Conservation (phyloP, 225 moss, liverwort and hornwort species). For the Asterella californica region DNA sequence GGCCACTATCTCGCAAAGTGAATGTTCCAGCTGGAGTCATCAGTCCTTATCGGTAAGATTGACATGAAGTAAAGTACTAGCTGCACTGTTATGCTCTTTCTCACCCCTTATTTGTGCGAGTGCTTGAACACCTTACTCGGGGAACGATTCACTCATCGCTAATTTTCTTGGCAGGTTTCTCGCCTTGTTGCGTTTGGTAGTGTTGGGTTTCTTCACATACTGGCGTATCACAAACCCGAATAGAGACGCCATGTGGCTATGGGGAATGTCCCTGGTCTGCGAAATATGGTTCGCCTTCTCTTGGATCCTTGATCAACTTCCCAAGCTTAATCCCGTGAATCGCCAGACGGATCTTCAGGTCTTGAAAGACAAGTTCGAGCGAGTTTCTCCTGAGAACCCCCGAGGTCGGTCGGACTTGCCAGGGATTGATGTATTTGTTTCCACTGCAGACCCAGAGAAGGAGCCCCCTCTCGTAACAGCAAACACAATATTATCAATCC, state of each 20-base stretch:
- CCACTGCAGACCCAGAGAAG: constrained; percentile 83
- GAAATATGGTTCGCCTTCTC: constrained; percentile 95
- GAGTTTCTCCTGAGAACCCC: constrained; percentile 59
- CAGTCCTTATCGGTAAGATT: constrained; percentile 57
- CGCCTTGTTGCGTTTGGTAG: constrained; percentile 30
- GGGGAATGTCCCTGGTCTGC: constrained; percentile 75
- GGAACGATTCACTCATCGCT: not conserved
- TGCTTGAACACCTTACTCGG: not conserved
- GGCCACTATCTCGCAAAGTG: constrained; percentile 44
- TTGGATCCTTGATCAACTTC: constrained; percentile 86
- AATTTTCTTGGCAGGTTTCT: constrained; percentile 24
- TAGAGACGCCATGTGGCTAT: constrained; percentile 40
- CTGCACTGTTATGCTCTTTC: not conserved
- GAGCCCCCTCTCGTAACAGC: constrained; percentile 82
- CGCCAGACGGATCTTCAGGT: constrained; percentile 75
- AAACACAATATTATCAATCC: constrained; percentile 79
- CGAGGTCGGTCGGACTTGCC: constrained; percentile 84
- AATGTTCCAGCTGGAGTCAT: constrained; percentile 48
- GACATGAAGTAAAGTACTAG: not conserved
- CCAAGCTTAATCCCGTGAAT: constrained; percentile 75
- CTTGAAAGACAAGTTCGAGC: constrained; percentile 72
- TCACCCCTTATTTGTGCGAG: no score
- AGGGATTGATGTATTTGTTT: constrained; percentile 77
- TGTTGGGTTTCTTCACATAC: constrained; percentile 37
- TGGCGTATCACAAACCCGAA: constrained; percentile 42